Percentiles rank a stretch among this genome's conserved stretches.
Evolutionary conservation across 257 asterid genomes (phyloP).

Genomic region (Scutellaria galericulata): DNA sequence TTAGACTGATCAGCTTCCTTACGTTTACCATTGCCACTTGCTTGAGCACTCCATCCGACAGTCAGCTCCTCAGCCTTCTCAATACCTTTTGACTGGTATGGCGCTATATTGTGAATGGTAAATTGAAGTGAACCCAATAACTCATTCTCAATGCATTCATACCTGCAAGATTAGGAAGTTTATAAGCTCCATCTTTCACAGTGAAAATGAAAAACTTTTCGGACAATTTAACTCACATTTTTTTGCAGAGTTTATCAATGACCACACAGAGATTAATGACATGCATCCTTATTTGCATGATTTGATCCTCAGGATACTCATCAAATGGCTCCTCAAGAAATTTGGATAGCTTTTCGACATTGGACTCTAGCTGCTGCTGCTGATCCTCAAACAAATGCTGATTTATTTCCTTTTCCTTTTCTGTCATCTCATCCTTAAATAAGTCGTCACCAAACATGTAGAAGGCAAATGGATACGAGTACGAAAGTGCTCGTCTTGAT

Average conservation of each 20-base stretch:
- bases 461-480: slow-evolving; percentile 94
- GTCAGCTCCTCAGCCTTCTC: slow-evolving; percentile 77
- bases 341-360: slow-evolving; percentile 86
- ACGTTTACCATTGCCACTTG: slow-evolving; percentile 34
- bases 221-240: slow-evolving; percentile 58
- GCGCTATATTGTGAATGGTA: slow-evolving; percentile 68
- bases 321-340: slow-evolving; percentile 86
- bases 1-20: slow-evolving; percentile 46
- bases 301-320: slow-evolving; percentile 50
- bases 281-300: slow-evolving; percentile 79
- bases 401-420: slow-evolving; percentile 69
- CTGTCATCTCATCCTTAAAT: slow-evolving; percentile 82
- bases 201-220: slow-evolving; percentile 4
- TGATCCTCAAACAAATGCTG: slow-evolving; percentile 95
- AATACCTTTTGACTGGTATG: slow-evolving; percentile 80
- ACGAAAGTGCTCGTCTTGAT: slow-evolving; percentile 83
- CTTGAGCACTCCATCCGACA: slow-evolving; percentile 46
- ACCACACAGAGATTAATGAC: slow-evolving; percentile 72
- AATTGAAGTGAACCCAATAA: slow-evolving; percentile 74
- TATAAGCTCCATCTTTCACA: slow-evolving; percentile 32
- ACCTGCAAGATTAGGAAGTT: slow-evolving; percentile 60
- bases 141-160: slow-evolving; percentile 83
- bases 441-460: slow-evolving; percentile 94
- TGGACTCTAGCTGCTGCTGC: slow-evolving; percentile 96
- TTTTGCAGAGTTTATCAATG: slow-evolving; percentile 77